Conservation (phyloP, 176 grass and related monocot genomes). For the Tillandsia fasciculata region DNA sequence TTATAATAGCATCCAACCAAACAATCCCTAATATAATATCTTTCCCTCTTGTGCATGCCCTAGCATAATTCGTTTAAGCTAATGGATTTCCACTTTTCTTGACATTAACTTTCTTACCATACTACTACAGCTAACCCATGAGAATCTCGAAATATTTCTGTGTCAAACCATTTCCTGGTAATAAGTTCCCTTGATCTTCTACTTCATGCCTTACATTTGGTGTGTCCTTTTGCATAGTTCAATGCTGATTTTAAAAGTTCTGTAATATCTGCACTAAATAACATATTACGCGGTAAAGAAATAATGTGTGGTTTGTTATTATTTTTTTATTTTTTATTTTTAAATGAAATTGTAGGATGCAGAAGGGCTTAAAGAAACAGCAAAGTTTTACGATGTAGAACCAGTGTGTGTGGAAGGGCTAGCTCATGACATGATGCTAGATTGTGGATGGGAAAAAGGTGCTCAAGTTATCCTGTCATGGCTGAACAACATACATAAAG, state of each 20-base stretch:
- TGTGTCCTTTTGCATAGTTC: not conserved
- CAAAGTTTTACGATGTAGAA: constrained; percentile 59
- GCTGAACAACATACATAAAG: constrained; percentile 35
- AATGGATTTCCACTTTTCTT: too few relatives aligned
- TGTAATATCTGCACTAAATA: too few relatives aligned
- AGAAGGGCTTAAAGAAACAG: constrained; percentile 66
- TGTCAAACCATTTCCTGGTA: too few relatives aligned
- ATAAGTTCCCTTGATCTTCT: too few relatives aligned
- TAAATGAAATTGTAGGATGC: constrained; percentile 36
- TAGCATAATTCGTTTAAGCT: too few relatives aligned
- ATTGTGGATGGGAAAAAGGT: constrained; percentile 75
- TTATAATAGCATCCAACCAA: too few relatives aligned
- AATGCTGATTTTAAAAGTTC: not conserved
- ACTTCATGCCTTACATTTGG: too few relatives aligned
- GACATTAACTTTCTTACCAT: too few relatives aligned
- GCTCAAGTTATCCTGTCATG: constrained; percentile 58
- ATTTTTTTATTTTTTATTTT: not conserved
- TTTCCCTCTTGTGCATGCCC: too few relatives aligned
- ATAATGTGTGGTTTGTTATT: not conserved
- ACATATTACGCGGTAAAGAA: not conserved
- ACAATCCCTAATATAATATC: too few relatives aligned
- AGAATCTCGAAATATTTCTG: too few relatives aligned
- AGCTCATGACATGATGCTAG: constrained; percentile 93
- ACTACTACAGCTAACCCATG: too few relatives aligned
- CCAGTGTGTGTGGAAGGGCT: constrained; percentile 53